Conservation (phyloP, 169 alveolate species). For the Eimeria necatrix region DNA sequence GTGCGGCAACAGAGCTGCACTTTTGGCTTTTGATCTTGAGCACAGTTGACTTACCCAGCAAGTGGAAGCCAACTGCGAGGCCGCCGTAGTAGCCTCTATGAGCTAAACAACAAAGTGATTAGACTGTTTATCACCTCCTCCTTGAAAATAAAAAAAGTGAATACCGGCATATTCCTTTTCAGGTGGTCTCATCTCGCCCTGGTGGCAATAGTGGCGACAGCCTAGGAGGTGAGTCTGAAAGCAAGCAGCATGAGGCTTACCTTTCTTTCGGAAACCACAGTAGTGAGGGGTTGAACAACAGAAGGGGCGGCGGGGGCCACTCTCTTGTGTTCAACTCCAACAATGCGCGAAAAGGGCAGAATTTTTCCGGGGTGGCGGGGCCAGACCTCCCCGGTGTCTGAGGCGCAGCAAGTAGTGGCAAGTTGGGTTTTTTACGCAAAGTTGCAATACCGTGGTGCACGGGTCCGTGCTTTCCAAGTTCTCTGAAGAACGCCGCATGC, state of each 20-base stretch:
- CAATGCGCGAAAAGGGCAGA: slow-evolving; percentile 8
- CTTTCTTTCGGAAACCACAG: not conserved
- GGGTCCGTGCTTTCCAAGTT: slow-evolving; percentile 70
- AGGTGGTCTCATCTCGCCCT: slow-evolving; percentile 5
- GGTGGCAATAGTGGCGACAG: not conserved
- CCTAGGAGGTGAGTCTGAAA: not conserved
- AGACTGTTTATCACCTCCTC: not conserved
- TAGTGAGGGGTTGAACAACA: not conserved
- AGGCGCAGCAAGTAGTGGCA: too few species aligned
- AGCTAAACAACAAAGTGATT: slow-evolving; percentile 6
- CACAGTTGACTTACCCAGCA: slow-evolving; percentile 28
- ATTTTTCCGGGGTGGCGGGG: slow-evolving; percentile 15
- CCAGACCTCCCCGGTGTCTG: slow-evolving; percentile 74
- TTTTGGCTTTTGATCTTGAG: too few species aligned
- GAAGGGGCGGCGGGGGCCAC: slow-evolving; percentile 17
- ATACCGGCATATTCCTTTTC: slow-evolving; percentile 46
- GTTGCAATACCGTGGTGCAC: slow-evolving; percentile 44
- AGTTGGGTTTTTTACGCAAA: too few species aligned
- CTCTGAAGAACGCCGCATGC: slow-evolving; percentile 8
- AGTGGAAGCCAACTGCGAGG: slow-evolving; percentile 67
- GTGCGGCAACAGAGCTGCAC: too few species aligned
- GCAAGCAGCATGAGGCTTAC: not conserved
- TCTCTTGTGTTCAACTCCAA: not conserved
- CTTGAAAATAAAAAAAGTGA: not conserved
- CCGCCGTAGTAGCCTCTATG: slow-evolving; percentile 78